Percentiles rank a stretch among this genome's conserved stretches.
These are phyloP conservation scores for Suhomyces ambrosiae DNA, from an alignment of 1,139 yeast species.

Conservation along the genomic window DNA sequence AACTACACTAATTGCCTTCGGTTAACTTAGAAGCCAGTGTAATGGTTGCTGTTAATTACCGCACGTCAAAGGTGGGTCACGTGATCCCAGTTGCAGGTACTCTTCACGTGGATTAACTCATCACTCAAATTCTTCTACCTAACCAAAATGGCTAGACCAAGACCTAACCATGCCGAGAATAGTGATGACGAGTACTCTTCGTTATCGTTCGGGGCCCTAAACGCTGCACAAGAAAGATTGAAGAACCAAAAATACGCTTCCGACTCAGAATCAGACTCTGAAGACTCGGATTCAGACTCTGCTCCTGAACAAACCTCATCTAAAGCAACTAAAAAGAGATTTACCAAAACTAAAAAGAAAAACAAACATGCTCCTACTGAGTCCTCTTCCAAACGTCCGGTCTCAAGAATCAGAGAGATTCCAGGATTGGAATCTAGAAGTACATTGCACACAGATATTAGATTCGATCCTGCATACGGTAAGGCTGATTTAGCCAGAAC, in stretches of 20 bases:
- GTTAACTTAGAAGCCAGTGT: too few relatives aligned
- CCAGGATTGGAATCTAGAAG: slow-evolving; percentile 57
- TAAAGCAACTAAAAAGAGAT: slow-evolving; percentile 10
- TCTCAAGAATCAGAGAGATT: slow-evolving; percentile 66
- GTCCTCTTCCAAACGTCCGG: slow-evolving; percentile 70
- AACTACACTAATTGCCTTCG: too few relatives aligned
- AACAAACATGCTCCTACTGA: slow-evolving; percentile 83
- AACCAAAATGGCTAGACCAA: not conserved
- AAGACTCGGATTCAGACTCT: slow-evolving; percentile 13
- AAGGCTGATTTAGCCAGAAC: slow-evolving; percentile 68
- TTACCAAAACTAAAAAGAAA: slow-evolving; percentile 25
- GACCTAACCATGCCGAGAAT: slow-evolving; percentile 17
- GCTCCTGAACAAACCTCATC: slow-evolving; percentile 20
- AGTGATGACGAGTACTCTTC: slow-evolving; percentile 40
- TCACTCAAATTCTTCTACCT: slow-evolving; percentile 3
- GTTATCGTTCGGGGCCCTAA: slow-evolving; percentile 21
- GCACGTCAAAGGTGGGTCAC: too few relatives aligned
- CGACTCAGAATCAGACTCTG: slow-evolving; percentile 15
- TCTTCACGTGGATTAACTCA: slow-evolving; percentile 5
- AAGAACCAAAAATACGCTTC: slow-evolving; percentile 13
- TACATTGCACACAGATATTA: slow-evolving; percentile 67
- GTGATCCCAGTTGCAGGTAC: not conserved
- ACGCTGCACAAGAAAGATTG: slow-evolving; percentile 44
- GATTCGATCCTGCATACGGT: slow-evolving; percentile 90
- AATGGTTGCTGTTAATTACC: too few relatives aligned